Conservation (phyloP, 306 rosid genomes). For the Lathyrus oleraceus region DNA sequence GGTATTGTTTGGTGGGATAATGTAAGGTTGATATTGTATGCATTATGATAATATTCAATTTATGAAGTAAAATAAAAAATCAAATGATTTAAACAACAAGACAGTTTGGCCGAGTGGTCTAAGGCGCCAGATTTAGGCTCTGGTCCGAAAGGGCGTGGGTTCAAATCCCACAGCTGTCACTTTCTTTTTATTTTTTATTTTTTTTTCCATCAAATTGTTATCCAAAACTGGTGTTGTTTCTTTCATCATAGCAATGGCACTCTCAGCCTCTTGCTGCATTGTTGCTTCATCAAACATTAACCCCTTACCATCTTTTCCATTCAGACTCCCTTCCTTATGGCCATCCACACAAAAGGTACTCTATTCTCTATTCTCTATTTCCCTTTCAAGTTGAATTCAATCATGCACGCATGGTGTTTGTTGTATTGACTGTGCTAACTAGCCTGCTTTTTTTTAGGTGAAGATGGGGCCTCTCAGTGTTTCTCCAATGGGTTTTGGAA, state of each 20-base stretch:
- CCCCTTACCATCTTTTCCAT: slow-evolving; percentile 49
- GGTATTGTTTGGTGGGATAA: too few species aligned
- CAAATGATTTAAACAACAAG: background rate
- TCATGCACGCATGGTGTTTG: background rate
- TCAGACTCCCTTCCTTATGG: slow-evolving; percentile 75
- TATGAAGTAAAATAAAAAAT: background rate
- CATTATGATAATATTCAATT: background rate
- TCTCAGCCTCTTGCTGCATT: slow-evolving; percentile 42
- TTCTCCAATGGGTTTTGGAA: slow-evolving; percentile 95
- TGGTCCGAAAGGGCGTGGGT: slow-evolving; percentile 99
- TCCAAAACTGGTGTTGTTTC: background rate
- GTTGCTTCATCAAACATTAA: slow-evolving; percentile 40
- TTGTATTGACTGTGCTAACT: background rate
- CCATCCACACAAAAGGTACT: slow-evolving; percentile 66
- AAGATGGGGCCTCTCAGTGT: slow-evolving; percentile 84
- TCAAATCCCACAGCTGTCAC: slow-evolving; percentile 90
- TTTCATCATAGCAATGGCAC: slow-evolving; percentile 44
- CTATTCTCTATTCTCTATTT: background rate
- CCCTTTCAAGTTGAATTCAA: background rate
- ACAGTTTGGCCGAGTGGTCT: slow-evolving; percentile 98
- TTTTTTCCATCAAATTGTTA: background rate
- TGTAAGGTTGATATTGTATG: background rate
- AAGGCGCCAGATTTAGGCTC: slow-evolving; percentile 98
- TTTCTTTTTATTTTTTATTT: background rate
- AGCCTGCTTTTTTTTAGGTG: slow-evolving; percentile 46